These are phyloP conservation scores for Gossypium longicalyx DNA, from an alignment of 345 rosid genomes.

Conservation along the genomic window DNA sequence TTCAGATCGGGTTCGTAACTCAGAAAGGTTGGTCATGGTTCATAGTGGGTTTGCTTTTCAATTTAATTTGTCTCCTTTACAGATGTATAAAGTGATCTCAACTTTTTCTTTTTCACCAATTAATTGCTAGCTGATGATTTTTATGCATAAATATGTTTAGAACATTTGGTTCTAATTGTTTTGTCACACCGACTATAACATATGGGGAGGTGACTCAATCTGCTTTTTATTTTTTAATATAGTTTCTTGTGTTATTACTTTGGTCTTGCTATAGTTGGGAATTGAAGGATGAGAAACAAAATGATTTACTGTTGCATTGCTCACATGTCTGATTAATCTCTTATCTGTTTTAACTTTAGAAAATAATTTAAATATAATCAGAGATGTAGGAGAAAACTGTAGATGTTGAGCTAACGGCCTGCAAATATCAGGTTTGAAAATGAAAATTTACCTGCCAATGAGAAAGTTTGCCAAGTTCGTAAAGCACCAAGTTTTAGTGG, in stretches of 20 bases:
- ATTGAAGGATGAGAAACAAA: conserved; percentile 5
- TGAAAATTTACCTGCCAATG: conserved; percentile 46
- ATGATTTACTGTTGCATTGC: neutral
- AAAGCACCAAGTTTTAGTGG: conserved; percentile 94
- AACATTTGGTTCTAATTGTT: neutral
- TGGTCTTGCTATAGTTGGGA: neutral
- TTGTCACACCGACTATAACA: neutral
- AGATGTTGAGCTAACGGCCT: conserved; percentile 1
- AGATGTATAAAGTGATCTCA: neutral
- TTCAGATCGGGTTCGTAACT: conserved; percentile 50
- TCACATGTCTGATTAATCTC: neutral
- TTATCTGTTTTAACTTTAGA: neutral
- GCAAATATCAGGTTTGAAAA: conserved; percentile 49
- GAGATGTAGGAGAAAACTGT: neutral
- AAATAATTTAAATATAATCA: neutral
- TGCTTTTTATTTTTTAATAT: neutral
- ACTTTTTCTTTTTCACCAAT: neutral
- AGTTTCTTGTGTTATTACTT: conserved; percentile 4
- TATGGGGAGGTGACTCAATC: neutral
- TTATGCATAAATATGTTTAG: conserved; percentile 1
- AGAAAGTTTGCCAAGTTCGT: conserved; percentile 43
- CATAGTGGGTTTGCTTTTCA: neutral
- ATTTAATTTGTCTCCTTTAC: neutral
- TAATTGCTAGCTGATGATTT: neutral
- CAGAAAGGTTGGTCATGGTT: conserved; percentile 57